phyloP scores from a whole-genome alignment of 345 rosid genomes.

The Stellera chamaejasme region DNA sequence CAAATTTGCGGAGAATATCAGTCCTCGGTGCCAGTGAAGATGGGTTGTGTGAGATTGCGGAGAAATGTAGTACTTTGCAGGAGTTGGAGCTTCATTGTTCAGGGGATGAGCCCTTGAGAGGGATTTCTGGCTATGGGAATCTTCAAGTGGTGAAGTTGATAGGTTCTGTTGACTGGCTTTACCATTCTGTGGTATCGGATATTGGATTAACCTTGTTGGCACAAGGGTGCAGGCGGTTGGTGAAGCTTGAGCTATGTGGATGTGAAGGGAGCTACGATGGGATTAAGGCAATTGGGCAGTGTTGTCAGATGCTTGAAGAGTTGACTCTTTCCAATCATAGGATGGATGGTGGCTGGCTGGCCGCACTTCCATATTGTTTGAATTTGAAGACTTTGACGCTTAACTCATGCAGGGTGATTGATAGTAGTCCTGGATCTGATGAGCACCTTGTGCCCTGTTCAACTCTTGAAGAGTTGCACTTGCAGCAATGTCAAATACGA shows the following conservation, averaged over 20 bases:
- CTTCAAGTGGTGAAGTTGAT: slow-evolving; percentile 48
- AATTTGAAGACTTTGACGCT: slow-evolving; percentile 61
- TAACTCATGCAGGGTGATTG: slow-evolving; percentile 42
- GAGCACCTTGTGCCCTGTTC: slow-evolving; percentile 47
- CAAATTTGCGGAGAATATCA: slow-evolving; percentile 38
- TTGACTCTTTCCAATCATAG: slow-evolving; percentile 46
- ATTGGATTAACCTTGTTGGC: slow-evolving; percentile 60
- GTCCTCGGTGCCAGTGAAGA: slow-evolving; percentile 35
- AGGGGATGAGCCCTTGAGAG: slow-evolving; percentile 42
- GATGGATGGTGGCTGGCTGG: slow-evolving; percentile 68
- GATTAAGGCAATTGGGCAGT: slow-evolving; percentile 63
- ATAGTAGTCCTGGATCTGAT: slow-evolving; percentile 37
- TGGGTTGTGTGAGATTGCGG: slow-evolving; percentile 34
- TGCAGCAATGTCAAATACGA: slow-evolving; percentile 45
- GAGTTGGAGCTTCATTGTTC: slow-evolving; percentile 55
- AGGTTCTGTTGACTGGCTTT: slow-evolving; percentile 29
- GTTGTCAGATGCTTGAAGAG: slow-evolving; percentile 68
- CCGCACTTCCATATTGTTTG: slow-evolving; percentile 40
- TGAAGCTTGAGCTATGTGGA: slow-evolving; percentile 49
- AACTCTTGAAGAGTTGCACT: slow-evolving; percentile 46
- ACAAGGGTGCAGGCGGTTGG: slow-evolving; percentile 52
- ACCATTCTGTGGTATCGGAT: slow-evolving; percentile 38
- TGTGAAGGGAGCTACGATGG: slow-evolving; percentile 72
- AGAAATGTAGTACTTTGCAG: slow-evolving; percentile 39
- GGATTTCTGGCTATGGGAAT: slow-evolving; percentile 38